These are phyloP conservation scores for Achaetomiella virescens DNA, from an alignment of 495 filamentous ascomycete genomes.

Conservation along the genomic window DNA sequence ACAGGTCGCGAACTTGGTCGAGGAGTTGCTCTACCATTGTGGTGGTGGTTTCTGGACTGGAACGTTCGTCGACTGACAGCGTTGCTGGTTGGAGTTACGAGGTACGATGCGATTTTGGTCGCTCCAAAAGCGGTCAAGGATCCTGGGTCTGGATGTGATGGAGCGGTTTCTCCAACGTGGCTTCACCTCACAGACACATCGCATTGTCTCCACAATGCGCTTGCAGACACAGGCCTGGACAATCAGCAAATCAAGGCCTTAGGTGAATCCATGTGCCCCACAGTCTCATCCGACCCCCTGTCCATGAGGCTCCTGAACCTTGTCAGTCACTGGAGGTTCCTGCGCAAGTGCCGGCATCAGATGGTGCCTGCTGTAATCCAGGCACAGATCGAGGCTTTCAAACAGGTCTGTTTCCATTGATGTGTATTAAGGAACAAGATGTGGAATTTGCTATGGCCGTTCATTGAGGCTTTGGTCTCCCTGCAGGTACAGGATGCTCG, in stretches of 20 bases:
- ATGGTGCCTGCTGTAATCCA: background rate
- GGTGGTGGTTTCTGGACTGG: background rate
- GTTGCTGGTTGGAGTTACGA: background rate
- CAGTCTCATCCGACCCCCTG: background rate
- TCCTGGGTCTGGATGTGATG: background rate
- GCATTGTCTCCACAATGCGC: background rate
- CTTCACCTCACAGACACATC: conserved; percentile 15
- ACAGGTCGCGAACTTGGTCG: conserved; percentile 63
- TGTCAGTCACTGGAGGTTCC: background rate
- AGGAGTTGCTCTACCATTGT: conserved; percentile 72
- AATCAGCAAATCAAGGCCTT: background rate
- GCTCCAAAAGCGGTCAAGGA: background rate
- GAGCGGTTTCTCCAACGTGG: conserved; percentile 13
- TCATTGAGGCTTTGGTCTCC: background rate
- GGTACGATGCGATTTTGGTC: background rate
- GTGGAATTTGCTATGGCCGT: background rate
- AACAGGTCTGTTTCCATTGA: background rate
- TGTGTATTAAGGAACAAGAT: background rate
- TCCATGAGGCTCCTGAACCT: background rate
- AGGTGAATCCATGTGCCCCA: too few species aligned
- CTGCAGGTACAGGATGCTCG: background rate
- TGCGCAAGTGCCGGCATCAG: too few species aligned
- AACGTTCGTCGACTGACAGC: conserved; percentile 1
- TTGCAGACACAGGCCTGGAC: background rate
- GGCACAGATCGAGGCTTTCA: background rate